These are phyloP conservation scores for Cladosporium sp. DNA, from an alignment of 2,329 filamentous ascomycete genomes.

Conservation along the genomic window DNA sequence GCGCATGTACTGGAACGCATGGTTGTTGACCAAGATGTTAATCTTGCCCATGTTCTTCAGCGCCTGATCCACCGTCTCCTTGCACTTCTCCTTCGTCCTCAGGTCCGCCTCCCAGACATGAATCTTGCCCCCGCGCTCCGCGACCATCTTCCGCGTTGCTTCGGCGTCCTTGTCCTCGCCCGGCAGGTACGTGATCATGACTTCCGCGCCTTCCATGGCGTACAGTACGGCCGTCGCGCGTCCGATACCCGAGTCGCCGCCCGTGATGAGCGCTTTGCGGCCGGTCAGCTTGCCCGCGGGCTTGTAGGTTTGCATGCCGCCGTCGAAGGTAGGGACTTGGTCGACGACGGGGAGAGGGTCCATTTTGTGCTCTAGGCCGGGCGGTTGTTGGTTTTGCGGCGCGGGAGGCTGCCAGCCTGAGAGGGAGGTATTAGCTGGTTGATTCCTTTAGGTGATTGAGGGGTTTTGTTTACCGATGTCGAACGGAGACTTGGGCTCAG, in stretches of 20 bases:
- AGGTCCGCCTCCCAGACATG: constrained; percentile 60
- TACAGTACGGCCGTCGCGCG: constrained; percentile 69
- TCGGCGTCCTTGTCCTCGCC: constrained; percentile 71
- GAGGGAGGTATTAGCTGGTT: neutral
- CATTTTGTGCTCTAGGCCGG: constrained; percentile 52
- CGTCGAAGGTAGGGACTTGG: constrained; percentile 60
- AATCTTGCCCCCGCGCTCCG: constrained; percentile 60
- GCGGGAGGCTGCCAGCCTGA: constrained; percentile 10
- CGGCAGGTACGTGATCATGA: constrained; percentile 66
- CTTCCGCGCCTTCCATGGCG: constrained; percentile 73
- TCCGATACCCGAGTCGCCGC: constrained; percentile 74
- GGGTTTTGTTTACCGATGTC: constrained; percentile 1
- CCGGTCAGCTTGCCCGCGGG: constrained; percentile 69
- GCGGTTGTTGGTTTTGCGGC: constrained; percentile 43
- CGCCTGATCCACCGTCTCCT: constrained; percentile 61
- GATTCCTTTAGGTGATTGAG: neutral
- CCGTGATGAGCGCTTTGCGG: constrained; percentile 72
- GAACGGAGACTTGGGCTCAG: constrained; percentile 9
- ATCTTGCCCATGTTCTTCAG: constrained; percentile 60
- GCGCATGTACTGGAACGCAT: constrained; percentile 66
- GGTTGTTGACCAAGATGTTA: constrained; percentile 70
- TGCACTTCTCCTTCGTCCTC: constrained; percentile 59
- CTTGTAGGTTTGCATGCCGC: constrained; percentile 64
- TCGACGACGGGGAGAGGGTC: constrained; percentile 55
- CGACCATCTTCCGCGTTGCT: constrained; percentile 64